These are phyloP conservation scores for Xylaria venustula DNA, from an alignment of 495 filamentous ascomycete species.

Conservation along the genomic window DNA sequence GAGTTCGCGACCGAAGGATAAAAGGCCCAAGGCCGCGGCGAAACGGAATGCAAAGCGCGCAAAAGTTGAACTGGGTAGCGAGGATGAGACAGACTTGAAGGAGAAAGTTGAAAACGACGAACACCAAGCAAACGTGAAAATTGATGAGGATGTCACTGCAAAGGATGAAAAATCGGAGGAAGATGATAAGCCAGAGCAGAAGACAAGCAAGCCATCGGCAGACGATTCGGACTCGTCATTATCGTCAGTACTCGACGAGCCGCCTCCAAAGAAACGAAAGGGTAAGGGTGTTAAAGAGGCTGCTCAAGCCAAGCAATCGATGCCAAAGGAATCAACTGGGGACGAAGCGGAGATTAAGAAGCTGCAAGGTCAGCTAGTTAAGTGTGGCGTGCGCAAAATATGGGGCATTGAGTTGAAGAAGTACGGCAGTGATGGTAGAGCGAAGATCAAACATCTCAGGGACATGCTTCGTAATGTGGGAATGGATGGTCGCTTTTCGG, in stretches of 20 bases:
- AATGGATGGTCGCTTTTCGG: conserved; percentile 83
- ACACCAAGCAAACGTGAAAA: conserved; percentile 11
- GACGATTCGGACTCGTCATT: conserved; percentile 75
- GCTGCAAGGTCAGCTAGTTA: conserved; percentile 82
- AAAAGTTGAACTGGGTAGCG: conserved; percentile 34
- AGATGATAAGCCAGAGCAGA: conserved; percentile 19
- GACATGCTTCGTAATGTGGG: conserved; percentile 74
- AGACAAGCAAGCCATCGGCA: conserved; percentile 23
- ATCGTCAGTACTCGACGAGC: conserved; percentile 73
- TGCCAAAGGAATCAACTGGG: conserved; percentile 53
- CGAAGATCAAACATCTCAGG: conserved; percentile 81
- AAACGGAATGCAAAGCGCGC: conserved; percentile 26
- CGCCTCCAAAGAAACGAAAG: conserved; percentile 50
- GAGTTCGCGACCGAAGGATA: conserved; percentile 23
- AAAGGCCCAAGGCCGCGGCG: conserved; percentile 17
- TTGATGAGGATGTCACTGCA: background rate
- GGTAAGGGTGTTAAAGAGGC: conserved; percentile 34
- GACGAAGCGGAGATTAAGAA: conserved; percentile 83
- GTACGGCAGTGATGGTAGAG: conserved; percentile 62
- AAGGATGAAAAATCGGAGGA: conserved; percentile 22
- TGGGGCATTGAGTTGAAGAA: conserved; percentile 84
- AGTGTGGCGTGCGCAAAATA: conserved; percentile 92
- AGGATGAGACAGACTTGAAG: conserved; percentile 31
- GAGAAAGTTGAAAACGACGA: conserved; percentile 29
- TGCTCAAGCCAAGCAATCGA: conserved; percentile 26